Conservation (phyloP, 768 basidiomycete species). For the Sistotremastrum niveocremeum region DNA sequence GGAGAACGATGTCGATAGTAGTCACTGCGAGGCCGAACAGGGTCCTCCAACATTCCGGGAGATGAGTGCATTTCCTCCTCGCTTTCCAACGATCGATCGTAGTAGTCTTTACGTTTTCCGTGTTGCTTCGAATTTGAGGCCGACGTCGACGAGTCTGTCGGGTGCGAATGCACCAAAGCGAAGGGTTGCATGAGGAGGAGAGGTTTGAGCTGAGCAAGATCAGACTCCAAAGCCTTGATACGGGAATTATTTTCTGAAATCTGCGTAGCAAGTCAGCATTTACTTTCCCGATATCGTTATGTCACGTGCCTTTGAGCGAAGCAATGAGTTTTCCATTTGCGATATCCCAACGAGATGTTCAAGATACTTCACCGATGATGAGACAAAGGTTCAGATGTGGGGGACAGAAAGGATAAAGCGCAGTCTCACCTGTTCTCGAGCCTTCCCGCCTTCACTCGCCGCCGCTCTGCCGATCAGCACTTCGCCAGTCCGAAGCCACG, state of each 20-base stretch:
- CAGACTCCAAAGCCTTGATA: constrained; percentile 42
- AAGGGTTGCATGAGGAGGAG: constrained; percentile 51
- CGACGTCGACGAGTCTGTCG: constrained; percentile 12
- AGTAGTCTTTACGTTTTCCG: not conserved
- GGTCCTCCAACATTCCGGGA: too few relatives aligned
- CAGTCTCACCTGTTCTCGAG: constrained; percentile 31
- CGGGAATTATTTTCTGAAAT: constrained; percentile 44
- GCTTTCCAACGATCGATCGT: not conserved
- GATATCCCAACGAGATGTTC: constrained; percentile 36
- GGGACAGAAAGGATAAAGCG: not conserved
- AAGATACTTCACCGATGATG: constrained; percentile 29
- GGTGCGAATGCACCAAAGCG: constrained; percentile 13
- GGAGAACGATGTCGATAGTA: constrained; percentile 1
- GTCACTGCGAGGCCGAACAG: not conserved
- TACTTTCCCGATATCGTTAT: constrained; percentile 1
- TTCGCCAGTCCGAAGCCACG: constrained; percentile 56
- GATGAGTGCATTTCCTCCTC: too few relatives aligned
- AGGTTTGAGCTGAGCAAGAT: constrained; percentile 52
- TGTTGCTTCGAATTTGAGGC: constrained; percentile 5
- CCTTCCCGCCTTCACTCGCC: constrained; percentile 22
- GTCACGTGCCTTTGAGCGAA: constrained; percentile 46
- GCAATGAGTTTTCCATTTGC: constrained; percentile 46
- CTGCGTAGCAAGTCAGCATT: constrained; percentile 21
- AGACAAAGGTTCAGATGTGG: constrained; percentile 3
- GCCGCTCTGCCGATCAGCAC: constrained; percentile 41